Percentiles rank a stretch among this genome's conserved stretches.
phyloP scores from a whole-genome alignment of 352 stramenopile genomes.

The Globisporangium lucens region DNA sequence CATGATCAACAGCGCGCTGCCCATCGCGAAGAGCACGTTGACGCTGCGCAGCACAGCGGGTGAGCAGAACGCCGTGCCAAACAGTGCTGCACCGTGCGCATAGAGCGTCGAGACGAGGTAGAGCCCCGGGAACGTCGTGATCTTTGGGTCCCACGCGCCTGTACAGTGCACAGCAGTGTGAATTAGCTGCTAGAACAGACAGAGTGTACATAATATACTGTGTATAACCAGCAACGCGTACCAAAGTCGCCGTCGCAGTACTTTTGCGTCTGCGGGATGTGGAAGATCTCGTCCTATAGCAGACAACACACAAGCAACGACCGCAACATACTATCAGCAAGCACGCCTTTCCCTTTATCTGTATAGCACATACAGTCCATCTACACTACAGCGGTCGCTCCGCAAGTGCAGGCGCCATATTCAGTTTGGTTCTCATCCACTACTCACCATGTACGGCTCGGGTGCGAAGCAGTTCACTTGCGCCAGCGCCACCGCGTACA shows the following conservation, averaged over 20 bases:
- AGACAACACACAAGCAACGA: not conserved
- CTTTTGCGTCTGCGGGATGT: constrained; percentile 75
- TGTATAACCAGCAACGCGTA: constrained; percentile 12
- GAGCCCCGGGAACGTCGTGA: constrained; percentile 90
- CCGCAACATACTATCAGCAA: not conserved
- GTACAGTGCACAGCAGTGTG: no score
- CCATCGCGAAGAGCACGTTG: constrained; percentile 79
- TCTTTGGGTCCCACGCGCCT: constrained; percentile 90
- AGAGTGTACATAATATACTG: no score
- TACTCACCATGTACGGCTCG: constrained; percentile 66
- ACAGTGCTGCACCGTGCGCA: constrained; percentile 18
- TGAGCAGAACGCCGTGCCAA: constrained; percentile 47
- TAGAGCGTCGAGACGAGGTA: constrained; percentile 68
- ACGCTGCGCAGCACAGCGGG: constrained; percentile 55
- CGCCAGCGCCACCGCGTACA: constrained; percentile 28
- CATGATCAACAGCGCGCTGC: constrained; percentile 49
- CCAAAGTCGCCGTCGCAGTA: constrained; percentile 73
- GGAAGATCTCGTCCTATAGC: constrained; percentile 84
- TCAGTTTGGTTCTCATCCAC: not conserved
- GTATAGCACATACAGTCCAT: not conserved
- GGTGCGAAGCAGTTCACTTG: constrained; percentile 37
- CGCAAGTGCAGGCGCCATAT: not conserved
- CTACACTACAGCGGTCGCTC: not conserved
- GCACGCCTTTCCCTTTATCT: not conserved
- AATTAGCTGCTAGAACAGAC: no score